These are phyloP conservation scores for Gossypium trilobum DNA, from an alignment of 441 rosid genomes.

Conservation along the genomic window DNA sequence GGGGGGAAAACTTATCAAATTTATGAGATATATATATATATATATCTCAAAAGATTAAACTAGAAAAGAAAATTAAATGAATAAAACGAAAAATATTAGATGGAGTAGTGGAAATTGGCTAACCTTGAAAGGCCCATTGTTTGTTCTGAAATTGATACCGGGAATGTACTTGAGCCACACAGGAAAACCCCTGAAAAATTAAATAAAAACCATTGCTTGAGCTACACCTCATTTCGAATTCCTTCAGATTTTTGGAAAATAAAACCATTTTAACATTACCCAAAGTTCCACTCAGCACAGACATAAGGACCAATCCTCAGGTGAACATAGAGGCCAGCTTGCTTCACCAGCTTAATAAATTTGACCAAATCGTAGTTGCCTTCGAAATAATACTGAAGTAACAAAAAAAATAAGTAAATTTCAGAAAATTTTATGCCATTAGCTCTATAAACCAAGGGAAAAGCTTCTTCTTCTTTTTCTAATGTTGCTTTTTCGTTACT, in stretches of 20 bases:
- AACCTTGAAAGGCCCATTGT: conserved; percentile 93
- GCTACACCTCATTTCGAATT: background rate
- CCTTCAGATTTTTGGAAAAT: conserved; percentile 10
- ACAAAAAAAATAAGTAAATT: conserved; percentile 16
- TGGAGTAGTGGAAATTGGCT: conserved; percentile 22
- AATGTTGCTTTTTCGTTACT: conserved; percentile 28
- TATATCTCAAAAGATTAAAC: background rate
- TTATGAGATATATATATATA: background rate
- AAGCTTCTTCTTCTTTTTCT: background rate
- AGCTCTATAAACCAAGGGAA: background rate
- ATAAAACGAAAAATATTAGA: conserved; percentile 11
- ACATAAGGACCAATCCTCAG: conserved; percentile 94
- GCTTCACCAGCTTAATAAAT: conserved; percentile 68
- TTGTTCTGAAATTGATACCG: conserved; percentile 84
- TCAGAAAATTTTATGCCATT: conserved; percentile 6
- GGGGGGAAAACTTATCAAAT: background rate
- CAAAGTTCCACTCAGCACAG: conserved; percentile 97
- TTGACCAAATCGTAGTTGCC: conserved; percentile 79
- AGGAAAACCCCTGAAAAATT: conserved; percentile 74
- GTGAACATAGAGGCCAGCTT: conserved; percentile 82
- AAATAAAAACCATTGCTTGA: conserved; percentile 20
- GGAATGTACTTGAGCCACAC: conserved; percentile 97
- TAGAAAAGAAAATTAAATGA: conserved; percentile 10
- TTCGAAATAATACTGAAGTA: conserved; percentile 62
- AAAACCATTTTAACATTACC: conserved; percentile 35